Evolutionary conservation across 1,139 yeast genomes (phyloP), one percentile per base, ranked within the genome.

Genomic region (Diutina neorugosa): DNA sequence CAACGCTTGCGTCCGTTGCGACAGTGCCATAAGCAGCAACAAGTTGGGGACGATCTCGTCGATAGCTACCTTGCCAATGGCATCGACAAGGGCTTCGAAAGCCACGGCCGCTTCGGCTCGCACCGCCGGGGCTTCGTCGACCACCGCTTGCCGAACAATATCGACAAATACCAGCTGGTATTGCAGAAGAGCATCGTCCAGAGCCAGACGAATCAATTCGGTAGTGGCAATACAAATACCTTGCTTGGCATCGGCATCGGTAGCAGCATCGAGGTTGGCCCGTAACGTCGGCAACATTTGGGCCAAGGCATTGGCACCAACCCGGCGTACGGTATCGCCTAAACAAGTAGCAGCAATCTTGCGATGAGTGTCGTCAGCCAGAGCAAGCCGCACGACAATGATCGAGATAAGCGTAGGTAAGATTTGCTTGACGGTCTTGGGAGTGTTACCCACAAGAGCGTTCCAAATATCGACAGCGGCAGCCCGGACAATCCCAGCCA

Each of bases 391-490:
- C 60, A 84, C 81, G 57, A 94, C 89, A 63, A 94, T 83, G 60
- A 88, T 78, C 56, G 79, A 79, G 3, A 95, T 87, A 59, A 94
- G 80, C 7, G 90, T 76, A 43, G 97, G 96, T 60, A 94, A 70
- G 56, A 93, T 87, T 65, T 91, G 97, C 73, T 88, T 93, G 54
- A 93, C 86, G n/a, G 96, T 89, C 67, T 86, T 83, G 51, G 98
- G 98, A 42, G 98, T 93, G 65, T 93, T 93, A 54, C 96, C 86
- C 54, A 94, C 98, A 67, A 94, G 76, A 0, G 96, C 90, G 70
- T 91, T 91, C 99, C 99, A 94, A 53, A 94, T 91, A 62, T 93
- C 97, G 57, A 89, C 81, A n/a, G 98, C 84, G 47, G 96, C 88
- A 59, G 82, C 82, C 62, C 98, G 84, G 34, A 94, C 98, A 63